Conservation (phyloP, 2,329 filamentous ascomycete genomes). For the Rasamsonia emersonii region DNA sequence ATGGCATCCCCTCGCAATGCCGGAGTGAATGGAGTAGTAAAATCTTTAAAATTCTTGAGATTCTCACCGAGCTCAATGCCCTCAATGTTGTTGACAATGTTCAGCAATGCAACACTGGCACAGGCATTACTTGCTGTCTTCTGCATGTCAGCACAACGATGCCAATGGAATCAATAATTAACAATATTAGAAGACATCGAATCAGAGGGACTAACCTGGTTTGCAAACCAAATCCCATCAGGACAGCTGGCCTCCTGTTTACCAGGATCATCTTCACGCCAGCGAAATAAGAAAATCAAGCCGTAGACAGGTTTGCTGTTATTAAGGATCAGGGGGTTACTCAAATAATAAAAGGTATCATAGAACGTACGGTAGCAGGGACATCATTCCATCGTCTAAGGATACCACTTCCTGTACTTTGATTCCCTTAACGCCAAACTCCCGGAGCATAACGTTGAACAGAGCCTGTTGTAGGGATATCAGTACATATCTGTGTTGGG, state of each 20-base stretch:
- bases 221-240: conserved; percentile 79
- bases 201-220: conserved; percentile 53
- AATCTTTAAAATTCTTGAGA: conserved; percentile 62
- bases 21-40: conserved; percentile 60
- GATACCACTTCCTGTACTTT: conserved; percentile 69
- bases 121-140: conserved; percentile 77
- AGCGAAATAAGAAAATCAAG: conserved; percentile 82
- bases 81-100: conserved; percentile 80
- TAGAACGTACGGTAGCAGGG: conserved; percentile 50
- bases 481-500: neutral
- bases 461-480: conserved; percentile 48
- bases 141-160: neutral
- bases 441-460: conserved; percentile 75
- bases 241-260: conserved; percentile 50
- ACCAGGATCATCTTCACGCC: conserved; percentile 47
- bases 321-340: neutral
- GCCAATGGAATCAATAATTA: neutral
- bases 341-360: conserved; percentile 2
- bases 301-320: conserved; percentile 65
- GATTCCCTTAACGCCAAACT: conserved; percentile 66
- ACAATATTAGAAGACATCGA: conserved; percentile 5
- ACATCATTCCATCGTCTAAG: conserved; percentile 58
- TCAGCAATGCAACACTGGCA: conserved; percentile 84
- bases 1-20: conserved; percentile 68
- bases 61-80: conserved; percentile 60